These are phyloP conservation scores for Phaeomoniella chlamydospora DNA, from an alignment of 2,329 filamentous ascomycete species.

Conservation along the genomic window DNA sequence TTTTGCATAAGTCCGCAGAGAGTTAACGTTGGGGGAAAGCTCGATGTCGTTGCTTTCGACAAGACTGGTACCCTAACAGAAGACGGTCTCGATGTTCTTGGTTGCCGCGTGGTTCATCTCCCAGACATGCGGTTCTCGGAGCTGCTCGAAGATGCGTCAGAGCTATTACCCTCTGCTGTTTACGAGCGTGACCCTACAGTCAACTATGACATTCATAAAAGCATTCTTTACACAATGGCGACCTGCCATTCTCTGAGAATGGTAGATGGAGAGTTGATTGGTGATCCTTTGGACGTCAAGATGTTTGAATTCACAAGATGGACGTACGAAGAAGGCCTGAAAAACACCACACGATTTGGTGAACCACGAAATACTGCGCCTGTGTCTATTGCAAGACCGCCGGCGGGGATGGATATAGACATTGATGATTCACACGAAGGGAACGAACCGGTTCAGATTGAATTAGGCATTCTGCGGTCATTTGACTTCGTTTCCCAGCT, in stretches of 20 bases:
- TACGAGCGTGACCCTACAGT: constrained; percentile 45
- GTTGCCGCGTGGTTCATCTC: constrained; percentile 62
- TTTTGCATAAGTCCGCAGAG: constrained; percentile 97
- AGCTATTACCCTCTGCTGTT: constrained; percentile 39
- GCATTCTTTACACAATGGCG: constrained; percentile 84
- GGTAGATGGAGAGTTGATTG: constrained; percentile 77
- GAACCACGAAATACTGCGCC: constrained; percentile 43
- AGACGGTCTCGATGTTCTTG: constrained; percentile 86
- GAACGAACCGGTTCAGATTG: constrained; percentile 36
- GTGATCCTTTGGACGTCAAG: constrained; percentile 88
- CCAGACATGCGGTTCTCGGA: constrained; percentile 52
- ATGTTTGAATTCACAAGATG: constrained; percentile 97
- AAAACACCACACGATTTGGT: constrained; percentile 47
- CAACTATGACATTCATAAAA: constrained; percentile 48
- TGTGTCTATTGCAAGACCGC: constrained; percentile 71
- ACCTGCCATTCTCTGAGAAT: constrained; percentile 86
- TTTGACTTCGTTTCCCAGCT: constrained; percentile 95
- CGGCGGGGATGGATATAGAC: constrained; percentile 44
- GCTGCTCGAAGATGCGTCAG: constrained; percentile 51
- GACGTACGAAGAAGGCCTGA: constrained; percentile 78
- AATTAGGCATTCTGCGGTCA: constrained; percentile 77
- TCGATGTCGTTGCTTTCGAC: constrained; percentile 95
- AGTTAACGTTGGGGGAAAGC: constrained; percentile 89
- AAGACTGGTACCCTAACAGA: constrained; percentile 98
- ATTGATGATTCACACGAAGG: constrained; percentile 27